Evolutionary conservation across 2,329 filamentous ascomycete species (phyloP), one percentile per base, ranked within the genome.

Genomic region (Emmonsia crescens): DNA sequence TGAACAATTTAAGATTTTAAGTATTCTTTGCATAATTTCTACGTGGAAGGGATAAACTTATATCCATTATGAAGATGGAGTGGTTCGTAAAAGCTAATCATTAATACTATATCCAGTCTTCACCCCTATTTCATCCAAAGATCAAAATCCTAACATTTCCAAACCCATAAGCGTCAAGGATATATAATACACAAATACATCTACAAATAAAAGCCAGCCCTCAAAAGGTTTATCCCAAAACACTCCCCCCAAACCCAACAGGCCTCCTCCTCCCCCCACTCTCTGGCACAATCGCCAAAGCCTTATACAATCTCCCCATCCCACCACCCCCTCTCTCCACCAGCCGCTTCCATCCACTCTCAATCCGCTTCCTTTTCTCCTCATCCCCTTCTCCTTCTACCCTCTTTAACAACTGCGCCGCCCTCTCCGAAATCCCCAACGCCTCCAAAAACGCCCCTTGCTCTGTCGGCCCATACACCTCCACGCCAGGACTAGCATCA

Each of bases 301-400:
- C 92, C 77, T 97, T 96, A 74, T 99, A 99, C 27, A 96, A 79
- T 77, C 87, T 92, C 0, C 94, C 94, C 94, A 99, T 99, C 0
- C 91, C 93, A 59, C 84, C 85, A 1, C 86, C 88, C 0, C 89
- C 87, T 49, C 85, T 81, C 73, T 96, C 92, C n/a, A 96, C 84
- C 59, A 99, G 77, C 64, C 94, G 81, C 76, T 84, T 87, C 84
- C 91, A 95, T 0, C 88, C 87, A 64, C 79, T 83, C 66, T 91
- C 85, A 38, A 96, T 79, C 59, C 85, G 83, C 66, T 79, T 80
- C 36, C 77, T 82, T 65, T 79, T 80, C 63, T 83, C 79, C 44
- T 80, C 76, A 74, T 27, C 64, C 66, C 16, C 72, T 74, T 24
- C 64, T 66, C 19, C 72, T 74, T 4, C 74, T 68, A 68, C 70